Base-by-base conservation (phyloP, 2,329 filamentous ascomycete species). In the Mycocentrospora acerina region DNA sequence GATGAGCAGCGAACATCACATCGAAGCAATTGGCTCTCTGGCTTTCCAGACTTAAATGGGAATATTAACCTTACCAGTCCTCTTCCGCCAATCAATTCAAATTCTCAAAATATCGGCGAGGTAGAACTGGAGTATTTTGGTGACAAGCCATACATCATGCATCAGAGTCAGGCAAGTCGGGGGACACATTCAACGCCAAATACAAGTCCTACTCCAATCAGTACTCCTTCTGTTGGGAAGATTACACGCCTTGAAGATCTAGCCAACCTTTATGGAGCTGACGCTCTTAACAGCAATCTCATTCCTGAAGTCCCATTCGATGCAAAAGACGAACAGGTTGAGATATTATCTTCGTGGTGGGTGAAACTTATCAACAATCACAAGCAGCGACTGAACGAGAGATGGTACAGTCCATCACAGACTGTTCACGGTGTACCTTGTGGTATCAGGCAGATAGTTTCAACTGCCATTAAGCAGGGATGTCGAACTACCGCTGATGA, bases 361-460 rank as follows among this genome's bases (percentile, higher is more conserved):
- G 32, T 4, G 17, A 42, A 25, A 29, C 35, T 60, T 4, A 28
- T 60, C 14, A 31, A 42, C 12, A 28, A 50, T 26, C 47, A 58
- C 30, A 59, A 52, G 37, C 36, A 29, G 24, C 48, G 43, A 16
- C 32, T 53, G 18, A 39, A 29, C 13, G 34, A 39, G 24, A 46
- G 27, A 19, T 35, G 39, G 32, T 37, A 32, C 2, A 24, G 29
- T 11, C 29, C 34, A 22, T 34, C 17, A 26, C 38, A 49, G 26
- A n/a, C 29, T 15, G 9, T 35, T 11, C 18, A 29, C 8, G 25
- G 16, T 16, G 25, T 17, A 12, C 26, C 39, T n/a, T 35, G 32
- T 8, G 40, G 33, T 16, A 49, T 50, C 24, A 35, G 41, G 25
- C 33, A 46, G 18, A 45, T 40, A 25, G 27, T 57, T 8, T 24